A percentile compares a stretch with the other conserved stretches of the same genome.
Conservation (phyloP, 768 basidiomycete genomes). For the Tubosaeta sp. region DNA sequence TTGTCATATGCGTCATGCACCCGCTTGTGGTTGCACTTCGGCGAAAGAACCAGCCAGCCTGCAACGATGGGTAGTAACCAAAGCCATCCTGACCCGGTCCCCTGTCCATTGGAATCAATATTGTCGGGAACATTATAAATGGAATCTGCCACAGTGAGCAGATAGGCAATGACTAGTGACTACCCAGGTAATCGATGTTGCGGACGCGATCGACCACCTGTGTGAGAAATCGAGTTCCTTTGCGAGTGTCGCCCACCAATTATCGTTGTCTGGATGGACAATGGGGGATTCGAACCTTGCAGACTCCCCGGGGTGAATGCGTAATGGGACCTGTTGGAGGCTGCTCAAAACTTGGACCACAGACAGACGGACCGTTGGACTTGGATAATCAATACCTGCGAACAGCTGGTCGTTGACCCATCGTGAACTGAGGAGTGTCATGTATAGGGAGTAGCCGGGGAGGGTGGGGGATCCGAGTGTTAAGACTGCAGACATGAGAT, state of each 20-base stretch:
- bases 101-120: conserved; percentile 15
- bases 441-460: conserved; percentile 37
- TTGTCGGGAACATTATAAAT: conserved; percentile 12
- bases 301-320: conserved; percentile 22
- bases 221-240: conserved; percentile 35
- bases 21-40: conserved; percentile 34
- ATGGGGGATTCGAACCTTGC: conserved; percentile 29
- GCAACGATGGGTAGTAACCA: conserved; percentile 41
- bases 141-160: conserved; percentile 14
- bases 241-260: conserved; percentile 35
- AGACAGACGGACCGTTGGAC: background rate
- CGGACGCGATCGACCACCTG: conserved; percentile 39
- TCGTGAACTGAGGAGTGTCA: background rate
- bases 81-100: conserved; percentile 39
- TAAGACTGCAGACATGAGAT: conserved; percentile 39
- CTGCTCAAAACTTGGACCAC: conserved; percentile 33
- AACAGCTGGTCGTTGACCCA: conserved; percentile 25
- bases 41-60: conserved; percentile 39
- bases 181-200: conserved; percentile 41
- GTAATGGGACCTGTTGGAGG: conserved; percentile 31
- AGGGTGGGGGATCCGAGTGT: conserved; percentile 44
- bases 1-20: conserved; percentile 19
- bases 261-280: conserved; percentile 38
- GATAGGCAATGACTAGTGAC: conserved; percentile 38
- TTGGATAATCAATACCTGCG: conserved; percentile 30